Evolutionary conservation across 345 rosid genomes (phyloP).

Genomic region (Excoecaria agallocha): DNA sequence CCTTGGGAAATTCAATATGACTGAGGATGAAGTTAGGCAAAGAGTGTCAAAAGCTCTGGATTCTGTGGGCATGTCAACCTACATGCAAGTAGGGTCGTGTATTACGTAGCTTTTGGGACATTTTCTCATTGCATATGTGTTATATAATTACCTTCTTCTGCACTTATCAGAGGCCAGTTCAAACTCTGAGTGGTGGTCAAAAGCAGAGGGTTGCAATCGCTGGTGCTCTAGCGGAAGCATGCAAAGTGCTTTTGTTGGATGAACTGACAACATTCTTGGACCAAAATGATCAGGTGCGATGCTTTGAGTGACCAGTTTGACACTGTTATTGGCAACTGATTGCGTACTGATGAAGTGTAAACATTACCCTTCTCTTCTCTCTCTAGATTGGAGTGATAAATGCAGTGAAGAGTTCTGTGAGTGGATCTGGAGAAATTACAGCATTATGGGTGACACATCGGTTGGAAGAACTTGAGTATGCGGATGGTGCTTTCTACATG

Average conservation of each 20-base stretch:
- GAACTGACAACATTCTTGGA: conserved; percentile 95
- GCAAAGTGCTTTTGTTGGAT: conserved; percentile 77
- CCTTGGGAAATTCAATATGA: conserved; percentile 67
- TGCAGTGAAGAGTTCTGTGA: conserved; percentile 62
- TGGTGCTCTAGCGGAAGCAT: conserved; percentile 94
- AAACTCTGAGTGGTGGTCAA: conserved; percentile 96
- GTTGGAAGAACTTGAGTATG: conserved; percentile 81
- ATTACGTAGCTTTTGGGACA: background rate
- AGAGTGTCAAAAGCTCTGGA: conserved; percentile 69
- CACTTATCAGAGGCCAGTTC: conserved; percentile 74
- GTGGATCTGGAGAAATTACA: conserved; percentile 61
- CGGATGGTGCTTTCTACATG: conserved; percentile 89
- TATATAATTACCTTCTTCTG: conserved; percentile 10
- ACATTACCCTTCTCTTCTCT: background rate
- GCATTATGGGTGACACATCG: conserved; percentile 95
- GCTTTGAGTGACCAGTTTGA: background rate
- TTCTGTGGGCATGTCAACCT: conserved; percentile 74
- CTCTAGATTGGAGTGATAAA: conserved; percentile 79
- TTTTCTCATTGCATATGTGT: background rate
- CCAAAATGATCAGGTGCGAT: conserved; percentile 71
- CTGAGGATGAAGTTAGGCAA: conserved; percentile 53
- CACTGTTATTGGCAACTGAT: background rate
- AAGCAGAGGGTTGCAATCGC: conserved; percentile 95
- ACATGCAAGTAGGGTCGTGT: conserved; percentile 42
- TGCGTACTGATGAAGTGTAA: background rate